Base-by-base conservation (phyloP, 2,329 filamentous ascomycete genomes). In the Stemphylium vesicarium region DNA sequence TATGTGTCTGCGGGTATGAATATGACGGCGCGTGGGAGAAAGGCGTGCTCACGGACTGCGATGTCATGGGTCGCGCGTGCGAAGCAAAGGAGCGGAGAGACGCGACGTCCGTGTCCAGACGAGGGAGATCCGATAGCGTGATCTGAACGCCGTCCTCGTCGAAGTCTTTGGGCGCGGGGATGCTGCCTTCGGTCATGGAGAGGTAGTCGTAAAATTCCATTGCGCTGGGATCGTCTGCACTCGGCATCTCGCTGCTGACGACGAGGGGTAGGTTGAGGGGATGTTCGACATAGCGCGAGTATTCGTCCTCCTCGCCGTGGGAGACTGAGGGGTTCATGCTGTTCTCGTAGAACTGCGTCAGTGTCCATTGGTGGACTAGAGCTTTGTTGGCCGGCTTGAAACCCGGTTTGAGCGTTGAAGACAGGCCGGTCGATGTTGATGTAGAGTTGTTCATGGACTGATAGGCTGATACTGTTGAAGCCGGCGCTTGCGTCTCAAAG, bases 181-280 rank as follows among this genome's bases (percentile, higher is more conserved):
- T 39, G 10, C 59, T 63, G n/a, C 56, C 62, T 35, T 75, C 68
- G 9, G 60, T 60, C 64, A 74, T 89, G 66, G 88, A 85, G 15
- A 95, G 82, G 70, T 96, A 97, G 53, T 93, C 90, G 55, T 91
- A 80, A 66, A 95, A 92, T 62, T 96, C 92, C 16, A 81, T 70
- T 36, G 81, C 83, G 11, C 79, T 76, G 11, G 80, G 79, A 41
- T 78, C 74, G 8, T 82, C 81, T 4, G 60, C 60, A n/a, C 65
- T 66, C 0, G 87, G 85, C 3, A 85, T 82, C 55, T 91, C 87
- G 35, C 83, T 86, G 4, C 88, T 89, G 1, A 91, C 83, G 0
- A 95, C 91, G 2, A 99, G 83, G 0, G 94, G 92, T 0, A 99
- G 85, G 49, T 89, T 93, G 51, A 96, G 88, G 1, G 95, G 93